These are phyloP conservation scores for Trichophyton equinum DNA, from an alignment of 2,329 filamentous ascomycete species.

Conservation along the genomic window DNA sequence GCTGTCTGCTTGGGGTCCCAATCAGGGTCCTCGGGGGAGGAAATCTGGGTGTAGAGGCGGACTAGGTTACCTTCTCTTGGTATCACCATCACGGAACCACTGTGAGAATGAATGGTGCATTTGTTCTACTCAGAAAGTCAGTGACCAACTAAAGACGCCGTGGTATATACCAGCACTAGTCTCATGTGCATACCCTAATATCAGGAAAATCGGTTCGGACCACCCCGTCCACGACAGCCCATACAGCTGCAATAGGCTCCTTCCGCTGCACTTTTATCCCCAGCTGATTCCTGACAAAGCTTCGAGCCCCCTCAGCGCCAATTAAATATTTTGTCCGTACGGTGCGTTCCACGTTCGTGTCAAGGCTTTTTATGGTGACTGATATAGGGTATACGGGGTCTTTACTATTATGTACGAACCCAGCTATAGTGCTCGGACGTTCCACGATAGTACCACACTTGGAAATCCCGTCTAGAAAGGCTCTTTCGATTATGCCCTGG, in stretches of 20 bases:
- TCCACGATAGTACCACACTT: conserved; percentile 46
- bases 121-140: conserved; percentile 14
- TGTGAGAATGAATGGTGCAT: conserved; percentile 61
- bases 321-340: conserved; percentile 59
- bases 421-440: conserved; percentile 50
- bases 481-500: conserved; percentile 60
- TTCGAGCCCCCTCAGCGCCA: conserved; percentile 57
- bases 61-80: conserved; percentile 51
- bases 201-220: conserved; percentile 64
- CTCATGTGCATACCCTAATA: conserved; percentile 70
- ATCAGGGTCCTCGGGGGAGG: conserved; percentile 48
- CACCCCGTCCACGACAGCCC: conserved; percentile 68
- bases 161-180: conserved; percentile 32
- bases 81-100: conserved; percentile 74
- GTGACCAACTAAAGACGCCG: conserved; percentile 23
- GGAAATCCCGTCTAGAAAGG: conserved; percentile 53
- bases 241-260: conserved; percentile 58
- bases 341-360: conserved; percentile 25
- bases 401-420: conserved; percentile 52
- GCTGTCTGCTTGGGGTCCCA: conserved; percentile 50
- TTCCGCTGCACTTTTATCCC: conserved; percentile 45
- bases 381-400: conserved; percentile 52
- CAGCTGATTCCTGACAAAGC: conserved; percentile 49
- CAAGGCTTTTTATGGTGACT: conserved; percentile 44
- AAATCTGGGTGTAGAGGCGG: conserved; percentile 44